Evolutionary conservation across 148 eudicot species (phyloP).

Genomic region (Agrostemma githago): DNA sequence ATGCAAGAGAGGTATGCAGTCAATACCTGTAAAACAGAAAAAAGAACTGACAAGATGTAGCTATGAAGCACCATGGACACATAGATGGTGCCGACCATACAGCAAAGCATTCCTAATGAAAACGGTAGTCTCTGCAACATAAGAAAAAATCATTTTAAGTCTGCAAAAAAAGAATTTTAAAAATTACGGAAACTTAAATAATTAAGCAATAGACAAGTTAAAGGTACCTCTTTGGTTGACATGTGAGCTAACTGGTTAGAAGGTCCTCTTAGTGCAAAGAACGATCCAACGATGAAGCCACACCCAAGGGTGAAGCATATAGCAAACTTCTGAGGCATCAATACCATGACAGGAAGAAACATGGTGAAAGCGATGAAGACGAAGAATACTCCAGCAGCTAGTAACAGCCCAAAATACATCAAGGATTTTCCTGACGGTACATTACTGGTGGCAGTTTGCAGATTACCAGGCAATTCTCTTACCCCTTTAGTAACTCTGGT

Average conservation of each 20-base stretch:
- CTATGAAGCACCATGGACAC: slow-evolving; percentile 99
- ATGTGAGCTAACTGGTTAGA: slow-evolving; percentile 84
- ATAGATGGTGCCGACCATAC: slow-evolving; percentile 88
- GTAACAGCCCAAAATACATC: slow-evolving; percentile 82
- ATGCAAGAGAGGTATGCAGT: slow-evolving; percentile 7
- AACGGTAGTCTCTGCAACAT: slow-evolving; percentile 86
- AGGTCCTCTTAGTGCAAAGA: slow-evolving; percentile 89
- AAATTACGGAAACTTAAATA: background rate
- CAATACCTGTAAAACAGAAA: slow-evolving; percentile 84
- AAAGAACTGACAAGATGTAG: slow-evolving; percentile 82
- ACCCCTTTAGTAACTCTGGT: slow-evolving; percentile 93
- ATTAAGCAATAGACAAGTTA: background rate
- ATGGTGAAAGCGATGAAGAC: slow-evolving; percentile 89
- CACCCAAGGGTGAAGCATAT: slow-evolving; percentile 92
- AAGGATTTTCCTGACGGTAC: slow-evolving; percentile 94
- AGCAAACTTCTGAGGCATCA: slow-evolving; percentile 96
- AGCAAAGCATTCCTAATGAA: slow-evolving; percentile 80
- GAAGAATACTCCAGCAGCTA: slow-evolving; percentile 91
- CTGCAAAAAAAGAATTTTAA: background rate
- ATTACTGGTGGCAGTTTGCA: slow-evolving; percentile 83
- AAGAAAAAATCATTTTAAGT: background rate
- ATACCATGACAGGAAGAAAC: slow-evolving; percentile 92
- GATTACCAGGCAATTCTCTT: slow-evolving; percentile 78
- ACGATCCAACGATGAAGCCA: slow-evolving; percentile 80
- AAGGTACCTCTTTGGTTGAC: slow-evolving; percentile 79